phyloP scores from a whole-genome alignment of 2,329 filamentous ascomycete genomes.

The Alternaria burnsii region DNA sequence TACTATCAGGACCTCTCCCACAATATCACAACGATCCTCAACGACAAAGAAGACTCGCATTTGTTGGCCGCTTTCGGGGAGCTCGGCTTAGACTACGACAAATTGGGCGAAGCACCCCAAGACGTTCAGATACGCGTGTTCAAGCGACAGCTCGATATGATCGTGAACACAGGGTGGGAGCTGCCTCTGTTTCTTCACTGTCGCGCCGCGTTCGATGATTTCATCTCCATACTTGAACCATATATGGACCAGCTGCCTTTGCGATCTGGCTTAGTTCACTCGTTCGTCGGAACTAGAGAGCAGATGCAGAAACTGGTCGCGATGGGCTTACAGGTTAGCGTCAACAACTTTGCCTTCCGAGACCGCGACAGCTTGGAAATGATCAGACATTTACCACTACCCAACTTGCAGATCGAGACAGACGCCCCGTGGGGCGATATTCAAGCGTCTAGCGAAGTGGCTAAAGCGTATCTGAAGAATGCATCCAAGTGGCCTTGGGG shows the following conservation, averaged over 20 bases:
- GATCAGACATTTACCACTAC: constrained; percentile 54
- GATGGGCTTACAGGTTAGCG: constrained; percentile 56
- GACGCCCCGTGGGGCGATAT: constrained; percentile 62
- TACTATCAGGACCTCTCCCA: constrained; percentile 40
- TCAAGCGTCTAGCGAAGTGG: constrained; percentile 45
- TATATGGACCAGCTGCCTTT: constrained; percentile 52
- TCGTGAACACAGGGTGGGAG: constrained; percentile 41
- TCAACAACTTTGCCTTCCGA: constrained; percentile 61
- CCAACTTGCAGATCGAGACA: constrained; percentile 57
- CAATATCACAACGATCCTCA: constrained; percentile 29
- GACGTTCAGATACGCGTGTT: constrained; percentile 54
- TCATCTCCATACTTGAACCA: constrained; percentile 52
- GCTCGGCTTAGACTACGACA: constrained; percentile 61
- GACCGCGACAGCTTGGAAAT: constrained; percentile 54
- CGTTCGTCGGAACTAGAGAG: constrained; percentile 50
- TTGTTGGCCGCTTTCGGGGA: constrained; percentile 60
- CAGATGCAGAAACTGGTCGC: constrained; percentile 53
- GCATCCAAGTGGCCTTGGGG: constrained; percentile 49
- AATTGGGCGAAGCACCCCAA: constrained; percentile 55
- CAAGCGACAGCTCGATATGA: constrained; percentile 54
- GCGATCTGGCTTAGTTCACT: constrained; percentile 50
- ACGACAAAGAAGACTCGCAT: constrained; percentile 15
- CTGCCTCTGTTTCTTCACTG: constrained; percentile 57
- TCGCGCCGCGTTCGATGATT: constrained; percentile 56
- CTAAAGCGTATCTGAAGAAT: constrained; percentile 54